Percentiles rank a stretch among this genome's conserved stretches.
Evolutionary conservation across 129 eudicot species (phyloP).

Genomic region (Tagetes patula): DNA sequence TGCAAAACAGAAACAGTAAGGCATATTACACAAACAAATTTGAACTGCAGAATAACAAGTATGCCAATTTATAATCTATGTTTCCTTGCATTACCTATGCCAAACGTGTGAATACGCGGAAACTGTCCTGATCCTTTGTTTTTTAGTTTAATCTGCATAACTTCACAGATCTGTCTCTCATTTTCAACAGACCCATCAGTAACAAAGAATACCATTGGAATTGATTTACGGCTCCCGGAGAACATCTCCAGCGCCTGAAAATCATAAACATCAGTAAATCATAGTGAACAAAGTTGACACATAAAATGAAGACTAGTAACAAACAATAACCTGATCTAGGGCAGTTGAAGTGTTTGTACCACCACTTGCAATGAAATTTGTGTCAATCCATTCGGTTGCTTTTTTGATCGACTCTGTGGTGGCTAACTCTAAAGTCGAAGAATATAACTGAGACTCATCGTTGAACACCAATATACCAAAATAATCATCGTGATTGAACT

Average conservation of each 20-base stretch:
- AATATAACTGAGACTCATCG: constrained; percentile 47
- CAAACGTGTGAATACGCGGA: constrained; percentile 79
- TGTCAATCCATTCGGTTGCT: constrained; percentile 60
- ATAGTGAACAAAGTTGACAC: constrained; percentile 1
- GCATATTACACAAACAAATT: background rate
- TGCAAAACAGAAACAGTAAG: constrained; percentile 18
- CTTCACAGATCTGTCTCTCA: constrained; percentile 70
- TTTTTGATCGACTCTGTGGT: constrained; percentile 49
- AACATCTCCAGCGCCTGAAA: constrained; percentile 72
- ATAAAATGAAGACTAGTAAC: background rate
- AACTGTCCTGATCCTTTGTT: constrained; percentile 39
- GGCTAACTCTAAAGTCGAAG: constrained; percentile 61
- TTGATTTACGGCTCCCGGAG: constrained; percentile 43
- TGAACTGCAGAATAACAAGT: background rate
- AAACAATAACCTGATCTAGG: constrained; percentile 52
- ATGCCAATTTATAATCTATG: background rate
- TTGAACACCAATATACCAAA: constrained; percentile 72
- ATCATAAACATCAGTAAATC: constrained; percentile 1
- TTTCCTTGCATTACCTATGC: constrained; percentile 56
- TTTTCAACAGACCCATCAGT: constrained; percentile 90
- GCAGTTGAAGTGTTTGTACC: constrained; percentile 78
- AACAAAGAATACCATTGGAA: constrained; percentile 67
- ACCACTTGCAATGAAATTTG: constrained; percentile 61
- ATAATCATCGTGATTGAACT: constrained; percentile 58
- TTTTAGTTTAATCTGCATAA: constrained; percentile 34